Evolutionary conservation across 2,329 filamentous ascomycete species (phyloP).

Genomic region (Aspergillus arachidicola): DNA sequence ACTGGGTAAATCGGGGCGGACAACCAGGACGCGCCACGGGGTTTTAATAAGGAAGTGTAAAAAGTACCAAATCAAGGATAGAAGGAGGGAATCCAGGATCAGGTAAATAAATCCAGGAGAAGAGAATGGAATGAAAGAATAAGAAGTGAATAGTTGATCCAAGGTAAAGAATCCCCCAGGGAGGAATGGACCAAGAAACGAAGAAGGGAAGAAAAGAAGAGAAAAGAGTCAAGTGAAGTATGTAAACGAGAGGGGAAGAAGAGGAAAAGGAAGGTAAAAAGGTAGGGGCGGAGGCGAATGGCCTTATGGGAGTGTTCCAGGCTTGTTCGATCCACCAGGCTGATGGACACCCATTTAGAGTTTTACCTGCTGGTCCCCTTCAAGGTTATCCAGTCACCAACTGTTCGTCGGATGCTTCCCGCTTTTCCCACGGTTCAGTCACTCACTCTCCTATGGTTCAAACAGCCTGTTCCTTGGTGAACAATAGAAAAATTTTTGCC

Average conservation of each 20-base stretch:
- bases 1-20: constrained; percentile 37
- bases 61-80: constrained; percentile 17
- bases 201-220: constrained; percentile 24
- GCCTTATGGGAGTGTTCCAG: background rate
- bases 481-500: background rate
- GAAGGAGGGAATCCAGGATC: constrained; percentile 27
- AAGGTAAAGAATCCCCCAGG: constrained; percentile 18
- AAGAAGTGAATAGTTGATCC: constrained; percentile 25
- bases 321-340: constrained; percentile 4
- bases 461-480: background rate
- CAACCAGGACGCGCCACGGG: constrained; percentile 41
- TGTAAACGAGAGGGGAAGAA: constrained; percentile 11
- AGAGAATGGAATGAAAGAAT: constrained; percentile 22
- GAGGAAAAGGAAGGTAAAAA: constrained; percentile 10
- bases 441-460: background rate
- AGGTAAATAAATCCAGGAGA: constrained; percentile 28
- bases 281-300: constrained; percentile 5
- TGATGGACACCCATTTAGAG: constrained; percentile 1
- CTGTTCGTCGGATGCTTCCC: background rate
- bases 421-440: background rate
- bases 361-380: background rate
- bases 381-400: background rate
- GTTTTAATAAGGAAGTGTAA: constrained; percentile 8
- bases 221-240: constrained; percentile 19
- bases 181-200: constrained; percentile 22